Base-by-base conservation (phyloP, 208 protist species). In the Leishmania arabica region DNA sequence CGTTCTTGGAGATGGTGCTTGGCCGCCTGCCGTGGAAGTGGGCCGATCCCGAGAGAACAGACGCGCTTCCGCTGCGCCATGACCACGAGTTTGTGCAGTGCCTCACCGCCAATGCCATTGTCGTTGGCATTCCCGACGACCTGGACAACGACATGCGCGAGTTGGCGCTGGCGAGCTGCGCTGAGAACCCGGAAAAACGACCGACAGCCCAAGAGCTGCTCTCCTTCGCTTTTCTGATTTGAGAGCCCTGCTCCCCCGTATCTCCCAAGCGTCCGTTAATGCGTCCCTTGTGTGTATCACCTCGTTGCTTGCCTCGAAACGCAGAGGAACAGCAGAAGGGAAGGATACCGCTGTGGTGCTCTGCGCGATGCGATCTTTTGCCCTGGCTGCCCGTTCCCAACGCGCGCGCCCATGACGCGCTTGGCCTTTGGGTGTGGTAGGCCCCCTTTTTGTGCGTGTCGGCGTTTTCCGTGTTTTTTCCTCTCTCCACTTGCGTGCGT, bases 1-100 rank as follows among this genome's bases (percentile, higher is more conserved):
- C 91, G 1, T 80, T 97, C 40, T 86, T 96, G 15, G 87, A 97
- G 82, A 91, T 97, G 91, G 81, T 95, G 69, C 87, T 92, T 51
- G 94, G 92, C 72, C 84, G 88, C 17, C 79, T 90, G 54, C 94
- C 94, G 66, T 97, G 91, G 92, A 76, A 75, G 81, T 93, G 88
- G 89, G 53, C 88, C 45, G 66, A 90, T 77, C 8, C 76, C 81
- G 51, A 86, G 78, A 65, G 88, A 82, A 74, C 82, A 71, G 82
- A 84, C 34, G 54, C 71, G 2, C 74, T 95, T 40, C 81, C 82
- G 34, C 75, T 86, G 42, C 83, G 89, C 5, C 78, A 90, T 58
- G 77, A 86, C 68, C 87, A 89, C 47, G 90, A 93, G 58, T 92
- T 93, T 77, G 88, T 93, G 82, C 90, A 92, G 79, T 89, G 82